These are phyloP conservation scores for Umbelopsis isabellina DNA, from an alignment of 192 early-diverging fungal species.

Conservation along the genomic window DNA sequence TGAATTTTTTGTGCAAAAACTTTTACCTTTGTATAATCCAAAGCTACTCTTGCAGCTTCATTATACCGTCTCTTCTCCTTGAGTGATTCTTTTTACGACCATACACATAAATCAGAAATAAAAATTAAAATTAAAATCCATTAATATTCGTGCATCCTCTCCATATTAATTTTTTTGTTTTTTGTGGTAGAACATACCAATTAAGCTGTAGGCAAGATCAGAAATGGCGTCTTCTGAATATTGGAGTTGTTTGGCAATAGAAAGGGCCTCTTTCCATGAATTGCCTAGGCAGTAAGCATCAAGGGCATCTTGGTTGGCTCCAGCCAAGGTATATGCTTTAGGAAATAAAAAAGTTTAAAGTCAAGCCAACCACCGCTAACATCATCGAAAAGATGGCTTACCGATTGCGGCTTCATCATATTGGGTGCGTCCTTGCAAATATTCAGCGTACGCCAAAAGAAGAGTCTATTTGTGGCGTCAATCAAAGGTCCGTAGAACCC, in stretches of 20 bases:
- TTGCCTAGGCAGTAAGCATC: conserved; percentile 57
- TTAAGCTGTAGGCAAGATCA: conserved; percentile 57
- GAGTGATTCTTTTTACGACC: conserved; percentile 42
- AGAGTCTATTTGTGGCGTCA: conserved; percentile 24
- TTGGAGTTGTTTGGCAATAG: conserved; percentile 61
- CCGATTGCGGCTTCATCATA: conserved; percentile 72
- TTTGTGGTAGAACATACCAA: no score
- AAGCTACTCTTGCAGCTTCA: conserved; percentile 70
- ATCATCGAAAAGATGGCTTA: conserved; percentile 21
- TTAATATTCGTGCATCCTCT: no score
- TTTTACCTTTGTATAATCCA: conserved; percentile 66
- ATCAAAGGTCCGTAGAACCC: background rate
- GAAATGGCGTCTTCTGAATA: conserved; percentile 49
- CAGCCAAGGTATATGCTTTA: conserved; percentile 61
- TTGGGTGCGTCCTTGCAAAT: conserved; percentile 53
- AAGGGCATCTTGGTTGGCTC: conserved; percentile 59
- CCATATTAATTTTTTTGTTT: no score
- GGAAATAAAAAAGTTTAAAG: conserved; percentile 14
- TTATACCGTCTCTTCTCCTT: conserved; percentile 60
- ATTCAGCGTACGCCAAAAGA: conserved; percentile 64
- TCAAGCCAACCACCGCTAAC: background rate
- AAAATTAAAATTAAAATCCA: no score
- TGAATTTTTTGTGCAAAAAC: background rate
- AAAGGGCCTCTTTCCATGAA: conserved; percentile 70
- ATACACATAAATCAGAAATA: background rate